Conservation (phyloP, 106 monocot species). For the Acorus calamus region DNA sequence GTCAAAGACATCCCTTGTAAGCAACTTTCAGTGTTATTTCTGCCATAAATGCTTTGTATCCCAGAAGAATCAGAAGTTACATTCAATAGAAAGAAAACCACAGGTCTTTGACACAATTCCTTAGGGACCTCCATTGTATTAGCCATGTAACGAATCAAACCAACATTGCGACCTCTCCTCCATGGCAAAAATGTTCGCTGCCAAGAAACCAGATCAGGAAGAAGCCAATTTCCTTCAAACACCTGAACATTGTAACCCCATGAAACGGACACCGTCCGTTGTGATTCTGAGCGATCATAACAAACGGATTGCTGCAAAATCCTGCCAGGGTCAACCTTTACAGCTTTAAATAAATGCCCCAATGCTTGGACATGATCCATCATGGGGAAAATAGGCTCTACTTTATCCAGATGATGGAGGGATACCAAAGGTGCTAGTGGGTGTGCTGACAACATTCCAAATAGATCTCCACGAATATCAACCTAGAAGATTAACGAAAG, state of each 20-base stretch:
- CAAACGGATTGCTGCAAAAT: conserved; percentile 75
- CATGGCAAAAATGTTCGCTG: conserved; percentile 63
- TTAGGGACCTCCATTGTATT: conserved; percentile 43
- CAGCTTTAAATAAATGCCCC: conserved; percentile 44
- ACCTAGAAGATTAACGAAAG: conserved; percentile 19
- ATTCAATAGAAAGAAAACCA: conserved; percentile 50
- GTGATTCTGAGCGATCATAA: conserved; percentile 27
- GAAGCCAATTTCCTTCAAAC: conserved; percentile 51
- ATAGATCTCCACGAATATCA: conserved; percentile 64
- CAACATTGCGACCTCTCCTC: conserved; percentile 27
- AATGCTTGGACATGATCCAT: conserved; percentile 33
- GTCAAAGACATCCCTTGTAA: conserved; percentile 6
- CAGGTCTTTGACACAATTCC: conserved; percentile 62
- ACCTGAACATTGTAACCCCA: conserved; percentile 83
- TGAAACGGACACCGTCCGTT: conserved; percentile 48
- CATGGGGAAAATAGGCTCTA: conserved; percentile 61
- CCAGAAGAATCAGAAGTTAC: conserved; percentile 9
- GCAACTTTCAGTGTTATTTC: conserved; percentile 29
- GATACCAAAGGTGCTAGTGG: conserved; percentile 60
- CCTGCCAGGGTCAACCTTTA: conserved; percentile 36
- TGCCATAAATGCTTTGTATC: conserved; percentile 42
- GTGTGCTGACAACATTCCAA: conserved; percentile 67
- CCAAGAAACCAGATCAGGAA: conserved; percentile 50
- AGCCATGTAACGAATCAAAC: conserved; percentile 46
- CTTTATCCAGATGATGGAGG: conserved; percentile 69